phyloP scores from a whole-genome alignment of 2,329 filamentous ascomycete genomes.

The Fusarium euwallaceae region DNA sequence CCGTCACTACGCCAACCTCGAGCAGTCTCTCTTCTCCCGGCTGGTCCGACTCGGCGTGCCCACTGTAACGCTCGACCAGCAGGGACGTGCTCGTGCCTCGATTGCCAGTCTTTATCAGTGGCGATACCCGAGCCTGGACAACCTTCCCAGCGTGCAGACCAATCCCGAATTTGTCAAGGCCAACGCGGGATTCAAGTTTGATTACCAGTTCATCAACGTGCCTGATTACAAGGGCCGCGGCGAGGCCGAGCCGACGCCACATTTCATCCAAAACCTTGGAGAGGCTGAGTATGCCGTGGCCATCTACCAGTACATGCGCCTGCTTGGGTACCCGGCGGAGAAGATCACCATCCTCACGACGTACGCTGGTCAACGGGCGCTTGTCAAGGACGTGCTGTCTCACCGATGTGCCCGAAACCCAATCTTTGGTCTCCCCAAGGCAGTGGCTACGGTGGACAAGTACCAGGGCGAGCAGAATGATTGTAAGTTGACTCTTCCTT shows the following conservation, averaged over 20 bases:
- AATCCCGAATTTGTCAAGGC: slow-evolving; percentile 80
- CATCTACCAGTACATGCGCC: slow-evolving; percentile 95
- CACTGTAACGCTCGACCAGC: slow-evolving; percentile 88
- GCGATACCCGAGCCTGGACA: slow-evolving; percentile 86
- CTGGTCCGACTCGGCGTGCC: slow-evolving; percentile 94
- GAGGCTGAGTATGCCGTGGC: slow-evolving; percentile 98
- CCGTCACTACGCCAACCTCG: slow-evolving; percentile 93
- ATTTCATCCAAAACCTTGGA: slow-evolving; percentile 96
- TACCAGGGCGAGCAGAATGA: slow-evolving; percentile 99
- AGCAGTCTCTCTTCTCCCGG: slow-evolving; percentile 94
- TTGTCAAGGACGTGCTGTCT: slow-evolving; percentile 87
- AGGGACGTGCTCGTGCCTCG: slow-evolving; percentile 88
- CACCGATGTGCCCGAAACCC: slow-evolving; percentile 87
- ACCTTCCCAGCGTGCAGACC: slow-evolving; percentile 80
- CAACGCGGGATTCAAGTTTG: slow-evolving; percentile 92
- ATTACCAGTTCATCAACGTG: slow-evolving; percentile 97
- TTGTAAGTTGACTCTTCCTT: slow-evolving; percentile 70
- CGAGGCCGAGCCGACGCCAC: slow-evolving; percentile 89
- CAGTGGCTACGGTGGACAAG: slow-evolving; percentile 96
- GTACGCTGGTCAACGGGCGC: slow-evolving; percentile 90
- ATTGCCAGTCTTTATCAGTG: slow-evolving; percentile 93
- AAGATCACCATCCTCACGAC: slow-evolving; percentile 92
- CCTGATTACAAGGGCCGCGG: slow-evolving; percentile 91
- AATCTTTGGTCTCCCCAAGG: slow-evolving; percentile 89
- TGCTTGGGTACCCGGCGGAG: slow-evolving; percentile 88